Evolutionary conservation across 1,139 yeast species (phyloP).

Genomic region (Candida anutae): DNA sequence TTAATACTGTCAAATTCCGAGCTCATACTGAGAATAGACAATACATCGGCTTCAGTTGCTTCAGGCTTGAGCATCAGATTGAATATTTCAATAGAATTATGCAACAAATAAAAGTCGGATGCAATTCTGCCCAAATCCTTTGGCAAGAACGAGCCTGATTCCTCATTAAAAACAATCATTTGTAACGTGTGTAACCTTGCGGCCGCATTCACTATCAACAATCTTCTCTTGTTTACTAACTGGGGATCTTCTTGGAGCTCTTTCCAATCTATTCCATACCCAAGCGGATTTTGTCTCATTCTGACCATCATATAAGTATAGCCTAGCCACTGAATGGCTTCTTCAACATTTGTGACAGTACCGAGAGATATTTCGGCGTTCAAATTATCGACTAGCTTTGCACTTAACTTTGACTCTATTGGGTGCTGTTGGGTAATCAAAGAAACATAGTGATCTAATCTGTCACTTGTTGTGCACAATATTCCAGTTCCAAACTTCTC

Average conservation of each 20-base stretch:
- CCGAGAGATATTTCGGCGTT: constrained; percentile 96
- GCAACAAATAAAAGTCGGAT: constrained; percentile 82
- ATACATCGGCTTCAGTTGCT: constrained; percentile 88
- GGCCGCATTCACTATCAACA: constrained; percentile 74
- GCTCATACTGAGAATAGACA: constrained; percentile 86
- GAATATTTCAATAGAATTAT: constrained; percentile 83
- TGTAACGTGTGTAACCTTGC: constrained; percentile 74
- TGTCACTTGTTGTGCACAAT: constrained; percentile 74
- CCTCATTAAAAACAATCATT: constrained; percentile 89
- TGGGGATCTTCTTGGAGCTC: constrained; percentile 80
- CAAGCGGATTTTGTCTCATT: constrained; percentile 90
- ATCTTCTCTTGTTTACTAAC: constrained; percentile 63
- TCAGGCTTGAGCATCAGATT: constrained; percentile 75
- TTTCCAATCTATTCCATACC: constrained; percentile 88
- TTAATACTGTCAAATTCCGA: constrained; percentile 90
- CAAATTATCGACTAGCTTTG: constrained; percentile 78
- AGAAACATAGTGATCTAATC: constrained; percentile 78
- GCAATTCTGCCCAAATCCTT: constrained; percentile 94
- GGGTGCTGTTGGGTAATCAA: constrained; percentile 93
- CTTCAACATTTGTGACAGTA: constrained; percentile 89
- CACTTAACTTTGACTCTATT: constrained; percentile 76
- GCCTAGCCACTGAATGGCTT: constrained; percentile 94
- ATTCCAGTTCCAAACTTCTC: constrained; percentile 91
- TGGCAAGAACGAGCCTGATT: constrained; percentile 69
- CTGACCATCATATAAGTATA: constrained; percentile 91